Evolutionary conservation across 495 filamentous ascomycete genomes (phyloP), one percentile per base, ranked within the genome.

Genomic region (Annulohypoxylon bovei): DNA sequence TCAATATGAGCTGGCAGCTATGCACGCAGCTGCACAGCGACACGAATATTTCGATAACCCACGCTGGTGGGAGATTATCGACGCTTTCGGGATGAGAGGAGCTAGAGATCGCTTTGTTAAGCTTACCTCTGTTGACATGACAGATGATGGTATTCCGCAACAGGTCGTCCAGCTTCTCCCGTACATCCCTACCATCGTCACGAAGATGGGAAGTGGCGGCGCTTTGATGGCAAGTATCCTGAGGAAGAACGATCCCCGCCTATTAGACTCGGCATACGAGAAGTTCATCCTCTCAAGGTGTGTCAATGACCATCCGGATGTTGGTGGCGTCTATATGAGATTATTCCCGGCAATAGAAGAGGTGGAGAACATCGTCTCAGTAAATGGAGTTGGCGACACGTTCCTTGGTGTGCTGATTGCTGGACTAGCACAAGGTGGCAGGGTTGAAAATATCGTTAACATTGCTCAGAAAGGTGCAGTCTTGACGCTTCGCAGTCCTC

Each of bases 341-440:
- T 76, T 94, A 22, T 95, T 93, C 78, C 86, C 90, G 0, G 82
- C 91, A 12, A 85, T 84, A 2, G 89, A 92, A 79, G 75, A 80
- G n/a, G 81, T 97, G 1, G 77, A 85, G 14, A 87, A 93, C 28
- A 83, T 97, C 4, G 89, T 95, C 11, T 95, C 92, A 67, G 95
- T 98, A 11, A 99, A 98, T 76, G 95, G 94, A 0, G 94, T 93
- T 0, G 95, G 95, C 4, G 95, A 99, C 80, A 98, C 95, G 0
- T 92, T 98, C 69, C 81, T 95, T 1, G 95, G 95, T 3, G 90
- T 92, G 14, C 40, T 97, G 32, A 80, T 97, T 22, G 89, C 93
- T 1, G 91, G 91, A 2, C 62, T 87, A 62, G 80, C 84, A 16
- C 79, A 78, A 65, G 87, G 85, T 5, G 78, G 78, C 3, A 80